Conservation (phyloP, 352 stramenopile species). For the Globisporangium cederbergense region DNA sequence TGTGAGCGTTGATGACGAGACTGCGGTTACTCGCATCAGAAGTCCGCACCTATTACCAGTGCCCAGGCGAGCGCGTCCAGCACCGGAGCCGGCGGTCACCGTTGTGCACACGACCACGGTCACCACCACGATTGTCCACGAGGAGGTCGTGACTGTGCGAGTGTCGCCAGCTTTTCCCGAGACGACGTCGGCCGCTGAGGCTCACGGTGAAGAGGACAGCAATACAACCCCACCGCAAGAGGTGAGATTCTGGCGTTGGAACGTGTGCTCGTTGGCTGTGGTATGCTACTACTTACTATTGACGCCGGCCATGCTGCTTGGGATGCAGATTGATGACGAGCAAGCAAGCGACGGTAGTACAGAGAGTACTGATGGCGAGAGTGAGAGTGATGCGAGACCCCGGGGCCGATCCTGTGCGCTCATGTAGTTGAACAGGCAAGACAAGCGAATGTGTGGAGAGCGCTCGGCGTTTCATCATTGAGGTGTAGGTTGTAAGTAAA, state of each 20-base stretch:
- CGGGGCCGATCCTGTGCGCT: not conserved
- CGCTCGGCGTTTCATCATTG: not conserved
- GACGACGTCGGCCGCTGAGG: not conserved
- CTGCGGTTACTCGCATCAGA: not conserved
- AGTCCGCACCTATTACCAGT: not conserved
- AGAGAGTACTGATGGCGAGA: not conserved
- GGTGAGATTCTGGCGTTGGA: not conserved
- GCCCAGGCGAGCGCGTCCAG: not conserved
- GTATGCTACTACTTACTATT: not conserved
- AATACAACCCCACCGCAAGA: not conserved
- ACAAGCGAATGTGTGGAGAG: not conserved
- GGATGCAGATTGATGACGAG: not conserved
- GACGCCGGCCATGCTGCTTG: not conserved
- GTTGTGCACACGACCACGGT: not conserved
- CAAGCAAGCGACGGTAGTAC: not conserved
- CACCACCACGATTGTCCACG: not conserved
- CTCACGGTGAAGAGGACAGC: not conserved
- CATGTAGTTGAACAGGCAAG: not conserved
- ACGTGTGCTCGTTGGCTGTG: not conserved
- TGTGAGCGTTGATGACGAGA: not conserved
- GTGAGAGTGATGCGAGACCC: not conserved
- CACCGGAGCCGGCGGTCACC: not conserved
- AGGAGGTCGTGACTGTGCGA: not conserved
- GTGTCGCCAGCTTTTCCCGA: not conserved
- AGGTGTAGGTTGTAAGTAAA: not conserved